Base-by-base conservation (phyloP, 2,329 filamentous ascomycete genomes). In the Thielaviopsis populi region DNA sequence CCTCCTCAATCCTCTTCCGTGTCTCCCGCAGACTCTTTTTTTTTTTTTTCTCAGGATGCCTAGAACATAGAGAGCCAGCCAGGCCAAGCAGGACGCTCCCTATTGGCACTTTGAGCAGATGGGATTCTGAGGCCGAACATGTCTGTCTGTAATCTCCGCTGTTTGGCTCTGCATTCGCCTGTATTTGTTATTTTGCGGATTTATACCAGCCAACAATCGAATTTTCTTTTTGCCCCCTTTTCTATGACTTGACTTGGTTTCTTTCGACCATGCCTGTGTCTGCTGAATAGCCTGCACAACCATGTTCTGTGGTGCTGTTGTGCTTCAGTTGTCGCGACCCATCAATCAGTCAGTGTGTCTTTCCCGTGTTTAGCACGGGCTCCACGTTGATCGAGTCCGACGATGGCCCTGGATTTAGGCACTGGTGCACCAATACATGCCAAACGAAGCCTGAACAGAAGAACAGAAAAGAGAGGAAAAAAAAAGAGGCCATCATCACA, bases 131-230 rank as follows among this genome's bases (percentile, higher is more conserved):
- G 53, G n/a, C 53, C 53, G 53, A 56, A 56, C 15, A 37, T 56
- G 53, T 56, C 53, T 56, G 30, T 56, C 27, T 56, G 22, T 56
- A 56, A 56, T 56, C 30, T 56, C 53, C 53, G 53, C 53, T 15
- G 15, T 24, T 22, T 22, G 46, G 46, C 24, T 15, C 24, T 50
- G 46, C 46, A 50, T 37, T 37, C 33, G 33, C 33, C 33, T 10
- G 33, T 8, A 37, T 4, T 8, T 37, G 33, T 7, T 37, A 37
- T 37, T 37, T 37, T 4, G 33, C 33, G 33, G 33, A 8, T 8
- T 37, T 37, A 37, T 37, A 37, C 5, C 8, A 37, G 33, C 33
- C 1, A 37, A 37, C 5, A 4, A 10, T 37, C 33, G 6, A 8
- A 8, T 1, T 37, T 6, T n/a, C n/a, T 37, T 37, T 1, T 37